Evolutionary conservation across 768 basidiomycete species (phyloP).

Genomic region (Boletus reticulatus): DNA sequence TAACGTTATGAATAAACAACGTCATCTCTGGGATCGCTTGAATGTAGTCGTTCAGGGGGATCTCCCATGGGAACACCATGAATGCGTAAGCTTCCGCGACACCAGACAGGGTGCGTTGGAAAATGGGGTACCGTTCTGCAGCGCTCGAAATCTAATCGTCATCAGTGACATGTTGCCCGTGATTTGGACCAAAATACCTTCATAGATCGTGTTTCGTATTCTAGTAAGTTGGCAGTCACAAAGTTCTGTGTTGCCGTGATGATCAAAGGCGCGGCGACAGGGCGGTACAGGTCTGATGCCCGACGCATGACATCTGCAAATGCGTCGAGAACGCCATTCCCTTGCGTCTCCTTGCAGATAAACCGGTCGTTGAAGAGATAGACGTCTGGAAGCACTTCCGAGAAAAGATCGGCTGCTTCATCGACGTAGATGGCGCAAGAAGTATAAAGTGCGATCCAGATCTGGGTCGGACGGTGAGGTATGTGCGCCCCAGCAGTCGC

Average conservation of each 20-base stretch:
- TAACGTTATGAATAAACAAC: constrained; percentile 32
- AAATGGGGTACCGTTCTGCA: constrained; percentile 28
- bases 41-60: constrained; percentile 34
- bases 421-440: constrained; percentile 38
- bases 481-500: constrained; percentile 32
- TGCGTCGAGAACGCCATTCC: constrained; percentile 30
- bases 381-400: constrained; percentile 18
- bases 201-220: constrained; percentile 31
- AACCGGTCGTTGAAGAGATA: constrained; percentile 37
- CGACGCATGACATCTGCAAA: constrained; percentile 34
- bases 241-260: constrained; percentile 35
- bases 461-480: constrained; percentile 6
- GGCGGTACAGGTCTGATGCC: constrained; percentile 25
- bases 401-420: constrained; percentile 30
- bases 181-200: constrained; percentile 8
- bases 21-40: constrained; percentile 39
- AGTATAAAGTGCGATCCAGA: constrained; percentile 39
- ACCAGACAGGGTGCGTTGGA: constrained; percentile 29
- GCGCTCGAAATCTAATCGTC: constrained; percentile 14
- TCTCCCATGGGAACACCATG: constrained; percentile 34
- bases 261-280: constrained; percentile 35
- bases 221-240: constrained; percentile 33
- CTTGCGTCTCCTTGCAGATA: constrained; percentile 26
- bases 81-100: constrained; percentile 34
- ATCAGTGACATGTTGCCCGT: background rate